Evolutionary conservation across 371 early-diverging fungal species (phyloP).

Genomic region (Mucor saturninus): DNA sequence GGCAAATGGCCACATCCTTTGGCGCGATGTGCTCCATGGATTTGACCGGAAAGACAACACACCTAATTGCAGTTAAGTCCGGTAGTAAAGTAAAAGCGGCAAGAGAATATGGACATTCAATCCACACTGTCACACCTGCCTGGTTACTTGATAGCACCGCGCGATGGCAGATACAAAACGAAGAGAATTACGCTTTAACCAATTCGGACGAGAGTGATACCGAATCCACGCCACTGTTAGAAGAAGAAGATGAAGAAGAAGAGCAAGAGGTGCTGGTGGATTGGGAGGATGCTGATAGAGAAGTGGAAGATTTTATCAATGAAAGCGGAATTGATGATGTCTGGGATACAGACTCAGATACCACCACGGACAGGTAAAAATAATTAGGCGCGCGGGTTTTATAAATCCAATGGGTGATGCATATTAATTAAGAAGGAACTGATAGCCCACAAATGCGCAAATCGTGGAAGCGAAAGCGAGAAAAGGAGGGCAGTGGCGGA

Average conservation of each 20-base stretch:
- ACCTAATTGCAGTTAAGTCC: conserved; percentile 71
- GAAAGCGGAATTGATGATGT: conserved; percentile 62
- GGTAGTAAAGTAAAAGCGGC: conserved; percentile 68
- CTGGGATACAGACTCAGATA: conserved; percentile 48
- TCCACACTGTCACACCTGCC: conserved; percentile 59
- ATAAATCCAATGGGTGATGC: not conserved
- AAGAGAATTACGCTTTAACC: conserved; percentile 51
- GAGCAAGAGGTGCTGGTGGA: conserved; percentile 52
- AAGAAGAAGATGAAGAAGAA: conserved; percentile 50
- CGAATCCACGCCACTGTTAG: conserved; percentile 33
- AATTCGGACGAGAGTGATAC: conserved; percentile 32
- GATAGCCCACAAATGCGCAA: conserved; percentile 2
- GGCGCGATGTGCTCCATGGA: conserved; percentile 71
- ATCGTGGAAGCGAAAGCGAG: conserved; percentile 21
- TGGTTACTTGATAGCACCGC: conserved; percentile 68
- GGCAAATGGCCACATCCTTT: conserved; percentile 73
- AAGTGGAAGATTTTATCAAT: conserved; percentile 63
- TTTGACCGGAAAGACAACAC: conserved; percentile 68
- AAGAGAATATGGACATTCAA: conserved; percentile 36
- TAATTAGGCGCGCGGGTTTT: not conserved
- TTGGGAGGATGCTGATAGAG: conserved; percentile 63
- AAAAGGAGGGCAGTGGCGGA: conserved; percentile 20
- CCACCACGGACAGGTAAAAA: conserved; percentile 29
- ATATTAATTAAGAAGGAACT: not conserved
- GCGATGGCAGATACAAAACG: conserved; percentile 64